These are phyloP conservation scores for Platismatia glauca DNA, from an alignment of 495 filamentous ascomycete genomes.

Conservation along the genomic window DNA sequence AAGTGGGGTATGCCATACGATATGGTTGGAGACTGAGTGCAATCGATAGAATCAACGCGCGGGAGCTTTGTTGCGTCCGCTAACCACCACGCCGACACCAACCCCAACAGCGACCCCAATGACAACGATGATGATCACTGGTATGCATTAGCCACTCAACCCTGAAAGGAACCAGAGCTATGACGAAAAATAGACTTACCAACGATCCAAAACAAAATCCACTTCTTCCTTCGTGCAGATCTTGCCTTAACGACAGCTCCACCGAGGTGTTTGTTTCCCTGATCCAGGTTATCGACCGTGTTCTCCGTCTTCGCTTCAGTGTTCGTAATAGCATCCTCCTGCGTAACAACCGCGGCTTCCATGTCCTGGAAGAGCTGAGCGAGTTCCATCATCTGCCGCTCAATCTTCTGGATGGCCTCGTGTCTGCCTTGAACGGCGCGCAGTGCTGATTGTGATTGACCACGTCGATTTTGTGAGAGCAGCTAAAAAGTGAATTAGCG, in stretches of 20 bases:
- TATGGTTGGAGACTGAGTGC: background rate
- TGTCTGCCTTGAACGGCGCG: constrained; percentile 74
- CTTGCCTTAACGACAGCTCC: constrained; percentile 72
- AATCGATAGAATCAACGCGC: background rate
- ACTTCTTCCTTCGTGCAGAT: constrained; percentile 86
- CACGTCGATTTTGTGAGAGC: constrained; percentile 59
- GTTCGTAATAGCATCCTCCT: constrained; percentile 63
- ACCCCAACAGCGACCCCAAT: constrained; percentile 44
- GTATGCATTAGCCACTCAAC: constrained; percentile 4
- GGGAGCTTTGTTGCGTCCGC: background rate
- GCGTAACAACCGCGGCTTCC: constrained; percentile 70
- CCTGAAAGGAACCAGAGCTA: background rate
- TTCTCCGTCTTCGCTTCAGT: constrained; percentile 80
- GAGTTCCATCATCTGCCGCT: constrained; percentile 77
- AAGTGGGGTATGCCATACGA: constrained; percentile 2
- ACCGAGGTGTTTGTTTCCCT: constrained; percentile 71
- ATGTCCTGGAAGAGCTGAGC: constrained; percentile 77
- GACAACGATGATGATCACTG: constrained; percentile 36
- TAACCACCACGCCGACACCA: constrained; percentile 30
- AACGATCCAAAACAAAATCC: constrained; percentile 80
- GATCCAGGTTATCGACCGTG: constrained; percentile 64
- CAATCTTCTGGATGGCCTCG: constrained; percentile 83
- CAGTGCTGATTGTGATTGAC: constrained; percentile 68
- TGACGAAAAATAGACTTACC: constrained; percentile 46
- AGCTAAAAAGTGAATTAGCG: constrained; percentile 31